Percentiles rank a stretch among this genome's conserved stretches.
These are phyloP conservation scores for Parietaria judaica DNA, from an alignment of 306 rosid species.

Conservation along the genomic window DNA sequence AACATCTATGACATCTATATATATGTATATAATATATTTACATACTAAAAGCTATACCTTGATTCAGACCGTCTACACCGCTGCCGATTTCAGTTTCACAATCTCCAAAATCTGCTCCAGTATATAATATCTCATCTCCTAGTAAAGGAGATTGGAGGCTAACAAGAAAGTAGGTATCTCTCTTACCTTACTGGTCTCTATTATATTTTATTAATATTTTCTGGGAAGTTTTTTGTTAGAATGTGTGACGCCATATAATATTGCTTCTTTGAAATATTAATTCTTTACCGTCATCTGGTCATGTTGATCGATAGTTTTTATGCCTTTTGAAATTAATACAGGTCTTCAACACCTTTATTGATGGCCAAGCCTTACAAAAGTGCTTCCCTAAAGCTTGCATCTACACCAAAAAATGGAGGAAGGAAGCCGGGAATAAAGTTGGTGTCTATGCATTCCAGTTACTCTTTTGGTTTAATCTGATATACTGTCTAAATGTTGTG, in stretches of 20 bases:
- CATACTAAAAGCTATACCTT: constrained; percentile 1
- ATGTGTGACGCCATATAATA: background rate
- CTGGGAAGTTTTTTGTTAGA: background rate
- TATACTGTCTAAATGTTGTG: no score
- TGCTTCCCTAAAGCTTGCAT: constrained; percentile 30
- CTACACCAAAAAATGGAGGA: constrained; percentile 32
- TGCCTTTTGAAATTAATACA: constrained; percentile 3
- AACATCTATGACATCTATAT: background rate
- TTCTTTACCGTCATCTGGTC: background rate
- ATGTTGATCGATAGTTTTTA: background rate
- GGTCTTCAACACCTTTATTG: constrained; percentile 42
- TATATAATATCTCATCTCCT: constrained; percentile 32
- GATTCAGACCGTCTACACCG: constrained; percentile 50
- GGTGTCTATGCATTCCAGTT: constrained; percentile 28
- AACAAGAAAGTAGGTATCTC: constrained; percentile 64
- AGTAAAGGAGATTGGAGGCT: constrained; percentile 49
- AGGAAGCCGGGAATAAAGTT: constrained; percentile 53
- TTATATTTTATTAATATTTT: background rate
- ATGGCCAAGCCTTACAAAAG: constrained; percentile 40
- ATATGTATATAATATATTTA: background rate
- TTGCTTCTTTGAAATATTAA: background rate
- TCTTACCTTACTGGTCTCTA: constrained; percentile 21
- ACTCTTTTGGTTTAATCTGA: background rate
- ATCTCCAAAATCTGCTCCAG: constrained; percentile 40
- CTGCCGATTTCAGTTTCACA: constrained; percentile 32